phyloP scores from a whole-genome alignment of 2,329 filamentous ascomycete species.

The Apiospora malaysiana region DNA sequence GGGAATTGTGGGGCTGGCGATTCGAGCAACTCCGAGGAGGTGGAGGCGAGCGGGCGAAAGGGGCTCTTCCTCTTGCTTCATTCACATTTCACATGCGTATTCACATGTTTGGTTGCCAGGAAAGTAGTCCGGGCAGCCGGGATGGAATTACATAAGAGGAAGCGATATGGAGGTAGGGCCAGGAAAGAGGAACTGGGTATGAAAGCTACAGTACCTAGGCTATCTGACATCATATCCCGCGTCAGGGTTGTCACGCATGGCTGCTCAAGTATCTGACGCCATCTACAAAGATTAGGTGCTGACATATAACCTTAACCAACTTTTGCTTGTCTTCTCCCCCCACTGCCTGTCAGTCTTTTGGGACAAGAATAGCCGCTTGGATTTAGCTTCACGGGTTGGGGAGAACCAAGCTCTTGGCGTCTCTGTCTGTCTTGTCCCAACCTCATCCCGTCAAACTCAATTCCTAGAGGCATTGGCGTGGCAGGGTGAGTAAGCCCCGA shows the following conservation, averaged over 20 bases:
- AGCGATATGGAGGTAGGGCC: neutral
- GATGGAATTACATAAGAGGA: neutral
- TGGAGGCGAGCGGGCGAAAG: neutral
- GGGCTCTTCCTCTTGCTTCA: neutral
- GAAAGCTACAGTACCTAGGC: neutral
- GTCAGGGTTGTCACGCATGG: neutral
- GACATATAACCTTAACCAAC: neutral
- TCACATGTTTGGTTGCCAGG: too few species aligned
- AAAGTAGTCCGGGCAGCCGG: too few species aligned
- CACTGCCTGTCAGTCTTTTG: neutral
- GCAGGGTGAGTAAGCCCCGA: neutral
- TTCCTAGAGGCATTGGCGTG: neutral
- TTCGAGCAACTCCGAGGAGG: constrained; percentile 13
- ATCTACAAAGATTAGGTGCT: neutral
- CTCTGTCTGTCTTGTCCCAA: neutral
- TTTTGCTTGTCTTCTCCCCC: neutral
- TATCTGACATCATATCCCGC: neutral
- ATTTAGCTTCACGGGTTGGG: neutral
- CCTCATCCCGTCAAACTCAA: constrained; percentile 2
- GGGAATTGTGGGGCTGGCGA: neutral
- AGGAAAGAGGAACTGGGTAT: neutral
- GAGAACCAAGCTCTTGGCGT: neutral
- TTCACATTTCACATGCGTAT: neutral
- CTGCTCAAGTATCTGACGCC: neutral
- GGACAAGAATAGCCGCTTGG: neutral